These are phyloP conservation scores for Collybiopsis luxurians DNA, from an alignment of 768 basidiomycete genomes.

Conservation along the genomic window DNA sequence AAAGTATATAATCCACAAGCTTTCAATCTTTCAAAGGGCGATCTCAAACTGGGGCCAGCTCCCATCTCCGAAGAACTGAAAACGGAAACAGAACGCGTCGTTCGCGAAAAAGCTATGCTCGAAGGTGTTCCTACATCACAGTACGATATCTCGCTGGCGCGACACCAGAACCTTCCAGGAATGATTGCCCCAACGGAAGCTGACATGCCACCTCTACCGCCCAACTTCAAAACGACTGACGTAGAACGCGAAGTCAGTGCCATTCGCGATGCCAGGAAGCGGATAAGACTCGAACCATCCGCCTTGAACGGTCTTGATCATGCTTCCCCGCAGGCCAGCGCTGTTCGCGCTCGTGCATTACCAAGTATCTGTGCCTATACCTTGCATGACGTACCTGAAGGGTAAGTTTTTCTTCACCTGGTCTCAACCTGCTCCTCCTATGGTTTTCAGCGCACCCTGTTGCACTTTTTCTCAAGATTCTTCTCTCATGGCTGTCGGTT, in stretches of 20 bases:
- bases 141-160: conserved; percentile 57
- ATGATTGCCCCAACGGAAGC: conserved; percentile 60
- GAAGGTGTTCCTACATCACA: conserved; percentile 67
- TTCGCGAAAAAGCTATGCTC: conserved; percentile 79
- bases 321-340: conserved; percentile 55
- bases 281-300: conserved; percentile 86
- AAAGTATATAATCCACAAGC: conserved; percentile 59
- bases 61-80: conserved; percentile 80
- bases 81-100: conserved; percentile 72
- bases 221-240: conserved; percentile 81
- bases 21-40: conserved; percentile 74
- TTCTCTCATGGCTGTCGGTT: conserved; percentile 91
- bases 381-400: conserved; percentile 91
- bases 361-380: conserved; percentile 97
- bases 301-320: conserved; percentile 53
- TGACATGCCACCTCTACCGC: conserved; percentile 80
- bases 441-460: conserved; percentile 49
- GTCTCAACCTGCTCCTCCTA: not conserved
- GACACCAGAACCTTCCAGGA: conserved; percentile 50
- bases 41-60: conserved; percentile 82
- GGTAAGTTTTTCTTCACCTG: conserved; percentile 49
- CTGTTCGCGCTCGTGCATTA: conserved; percentile 61
- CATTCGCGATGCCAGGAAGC: conserved; percentile 86
- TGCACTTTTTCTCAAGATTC: conserved; percentile 89
- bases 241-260: conserved; percentile 88